These are phyloP conservation scores for Didymella pinodella DNA, from an alignment of 2,329 filamentous ascomycete genomes.

Conservation along the genomic window DNA sequence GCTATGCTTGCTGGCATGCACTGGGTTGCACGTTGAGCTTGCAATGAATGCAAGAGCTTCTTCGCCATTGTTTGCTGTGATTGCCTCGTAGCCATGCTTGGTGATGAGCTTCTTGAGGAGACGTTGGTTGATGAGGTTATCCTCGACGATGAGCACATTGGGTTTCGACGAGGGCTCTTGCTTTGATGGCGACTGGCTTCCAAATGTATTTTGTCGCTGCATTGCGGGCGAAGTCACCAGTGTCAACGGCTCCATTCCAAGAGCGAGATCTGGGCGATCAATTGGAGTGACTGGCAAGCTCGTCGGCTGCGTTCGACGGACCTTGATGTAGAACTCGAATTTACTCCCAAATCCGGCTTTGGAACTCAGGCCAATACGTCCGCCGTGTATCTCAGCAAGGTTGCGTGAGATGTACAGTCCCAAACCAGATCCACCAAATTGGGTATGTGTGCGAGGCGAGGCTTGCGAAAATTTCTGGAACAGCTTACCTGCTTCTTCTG, in stretches of 20 bases:
- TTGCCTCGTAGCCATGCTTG: conserved; percentile 33
- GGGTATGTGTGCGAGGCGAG: conserved; percentile 54
- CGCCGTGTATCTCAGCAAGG: conserved; percentile 39
- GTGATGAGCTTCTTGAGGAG: conserved; percentile 37
- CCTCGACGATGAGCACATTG: conserved; percentile 42
- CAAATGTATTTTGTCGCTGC: background rate
- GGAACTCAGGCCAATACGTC: conserved; percentile 35
- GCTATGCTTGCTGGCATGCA: conserved; percentile 4
- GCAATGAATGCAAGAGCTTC: conserved; percentile 36
- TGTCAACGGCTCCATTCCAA: background rate
- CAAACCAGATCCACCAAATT: conserved; percentile 49
- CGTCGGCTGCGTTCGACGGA: conserved; percentile 11
- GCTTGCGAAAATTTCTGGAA: conserved; percentile 23
- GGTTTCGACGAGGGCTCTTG: background rate
- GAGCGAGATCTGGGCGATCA: conserved; percentile 8
- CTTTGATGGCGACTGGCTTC: background rate
- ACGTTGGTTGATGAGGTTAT: conserved; percentile 46
- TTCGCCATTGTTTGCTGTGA: conserved; percentile 39
- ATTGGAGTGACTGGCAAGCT: background rate
- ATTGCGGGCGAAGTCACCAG: conserved; percentile 10
- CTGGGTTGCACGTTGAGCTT: conserved; percentile 7
- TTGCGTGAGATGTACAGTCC: conserved; percentile 39
- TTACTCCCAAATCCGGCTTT: conserved; percentile 32
- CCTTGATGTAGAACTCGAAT: conserved; percentile 37
- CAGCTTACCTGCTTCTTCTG: conserved; percentile 13